Base-by-base conservation (phyloP, 345 rosid genomes). In the Clausena lansium region DNA sequence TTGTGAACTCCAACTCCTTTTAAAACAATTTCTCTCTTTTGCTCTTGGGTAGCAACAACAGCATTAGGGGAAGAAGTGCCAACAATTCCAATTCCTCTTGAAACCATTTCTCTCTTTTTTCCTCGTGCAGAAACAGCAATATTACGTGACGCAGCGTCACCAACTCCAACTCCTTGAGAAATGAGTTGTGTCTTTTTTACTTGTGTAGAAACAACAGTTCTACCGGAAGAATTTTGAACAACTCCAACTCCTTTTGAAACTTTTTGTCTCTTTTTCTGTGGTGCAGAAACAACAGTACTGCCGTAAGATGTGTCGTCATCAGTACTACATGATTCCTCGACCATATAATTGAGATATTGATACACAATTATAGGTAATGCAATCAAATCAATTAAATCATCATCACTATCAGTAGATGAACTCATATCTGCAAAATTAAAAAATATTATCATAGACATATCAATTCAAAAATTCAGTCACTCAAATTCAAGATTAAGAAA, bases 401-500 rank as follows among this genome's bases (percentile, higher is more conserved):
- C 73, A 50, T 70, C 25, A 28, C 72, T 28, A 5, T 50, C 39
- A 52, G 30, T 35, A 17, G 35, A 14, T 19, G n/a, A 70, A 50
- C 58, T 70, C 74, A 70, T 70, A 39, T 30, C 74, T 70, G 74
- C 30, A 52, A 50, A 70, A 50, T 36, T 28, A 70, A 50, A 28
- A 17, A 8, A 70, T 5, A 50, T 50, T 27, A 28, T 1, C 0
- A 13, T 1, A 41, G 55, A 41, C 2, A 4, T 27, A n/a, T 17
- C 22, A 11, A n/a, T 22, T 38, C 2, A 10, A 36, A 13, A 66
- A 38, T 11, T n/a, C 50, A 3, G 50, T 45, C 50, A 45, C 15
- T 13, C 50, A 45, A 11, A 45, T 45, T 45, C 50, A 45, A 45
- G 57, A 17, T 52, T 13, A 52, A 15, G 57, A 52, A 52, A 17